phyloP scores from a whole-genome alignment of 2,329 filamentous ascomycete genomes.

The Domatiomyces globalis region DNA sequence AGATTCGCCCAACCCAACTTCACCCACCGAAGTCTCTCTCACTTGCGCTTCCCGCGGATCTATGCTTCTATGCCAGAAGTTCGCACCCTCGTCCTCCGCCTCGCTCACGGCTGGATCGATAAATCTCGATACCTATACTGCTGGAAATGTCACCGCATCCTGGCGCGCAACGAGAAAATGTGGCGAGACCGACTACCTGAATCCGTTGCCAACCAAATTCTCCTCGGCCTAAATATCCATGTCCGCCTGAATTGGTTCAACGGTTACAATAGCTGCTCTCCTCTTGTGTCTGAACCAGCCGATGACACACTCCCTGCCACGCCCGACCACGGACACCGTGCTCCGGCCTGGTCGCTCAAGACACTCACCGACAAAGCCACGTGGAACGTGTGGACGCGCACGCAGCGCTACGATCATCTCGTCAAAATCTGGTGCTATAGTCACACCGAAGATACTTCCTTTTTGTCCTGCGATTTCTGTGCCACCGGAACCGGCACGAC shows the following conservation, averaged over 20 bases:
- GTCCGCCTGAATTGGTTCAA: neutral
- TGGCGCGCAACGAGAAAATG: constrained; percentile 9
- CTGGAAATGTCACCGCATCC: constrained; percentile 11
- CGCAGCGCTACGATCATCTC: constrained; percentile 9
- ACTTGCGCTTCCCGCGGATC: constrained; percentile 3
- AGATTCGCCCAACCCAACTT: constrained; percentile 3
- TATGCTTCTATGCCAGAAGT: constrained; percentile 4
- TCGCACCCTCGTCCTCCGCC: constrained; percentile 10
- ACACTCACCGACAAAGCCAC: constrained; percentile 3
- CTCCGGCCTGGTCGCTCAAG: constrained; percentile 7
- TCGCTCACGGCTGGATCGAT: constrained; percentile 16
- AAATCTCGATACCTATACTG: constrained; percentile 15
- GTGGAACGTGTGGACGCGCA: constrained; percentile 10
- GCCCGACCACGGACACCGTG: no score
- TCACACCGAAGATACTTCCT: constrained; percentile 7
- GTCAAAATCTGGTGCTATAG: constrained; percentile 11
- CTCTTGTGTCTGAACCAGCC: no score
- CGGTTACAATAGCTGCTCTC: no score
- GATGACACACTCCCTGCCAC: no score
- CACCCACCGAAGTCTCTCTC: neutral
- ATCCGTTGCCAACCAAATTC: neutral
- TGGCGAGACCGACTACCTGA: constrained; percentile 7
- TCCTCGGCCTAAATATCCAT: neutral
- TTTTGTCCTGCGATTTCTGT: constrained; percentile 9
- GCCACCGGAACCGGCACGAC: neutral